phyloP scores from a whole-genome alignment of 371 early-diverging fungal species.

The Dinochytrium kinnereticum region DNA sequence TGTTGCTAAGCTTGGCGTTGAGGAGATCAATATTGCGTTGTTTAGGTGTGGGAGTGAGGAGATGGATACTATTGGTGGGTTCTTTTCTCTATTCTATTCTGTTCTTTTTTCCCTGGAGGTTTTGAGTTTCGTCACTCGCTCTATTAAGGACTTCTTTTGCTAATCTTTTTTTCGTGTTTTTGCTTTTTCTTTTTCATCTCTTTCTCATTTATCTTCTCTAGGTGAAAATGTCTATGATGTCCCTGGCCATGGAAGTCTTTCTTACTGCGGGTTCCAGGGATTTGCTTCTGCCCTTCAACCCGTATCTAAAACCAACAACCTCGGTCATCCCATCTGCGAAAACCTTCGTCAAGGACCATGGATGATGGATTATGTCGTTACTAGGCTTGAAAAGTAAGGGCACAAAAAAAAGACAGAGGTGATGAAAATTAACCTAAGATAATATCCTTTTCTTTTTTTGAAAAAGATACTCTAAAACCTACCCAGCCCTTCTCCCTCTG shows the following conservation, averaged over 20 bases:
- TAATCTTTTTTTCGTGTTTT: no score
- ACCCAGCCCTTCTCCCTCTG: conserved; percentile 59
- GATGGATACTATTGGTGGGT: conserved; percentile 61
- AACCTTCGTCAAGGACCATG: conserved; percentile 90
- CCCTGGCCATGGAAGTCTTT: conserved; percentile 77
- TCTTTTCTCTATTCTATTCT: neutral
- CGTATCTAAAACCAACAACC: conserved; percentile 82
- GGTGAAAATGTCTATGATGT: conserved; percentile 84
- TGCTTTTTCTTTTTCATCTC: no score
- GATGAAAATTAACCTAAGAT: no score
- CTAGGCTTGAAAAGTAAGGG: conserved; percentile 72
- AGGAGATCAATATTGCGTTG: conserved; percentile 80
- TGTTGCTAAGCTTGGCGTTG: conserved; percentile 57
- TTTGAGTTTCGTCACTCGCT: no score
- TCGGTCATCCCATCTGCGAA: conserved; percentile 90
- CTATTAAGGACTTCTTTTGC: no score
- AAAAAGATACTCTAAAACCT: conserved; percentile 52
- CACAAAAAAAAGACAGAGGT: no score
- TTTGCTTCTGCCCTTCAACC: conserved; percentile 77
- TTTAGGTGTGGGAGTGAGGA: conserved; percentile 90
- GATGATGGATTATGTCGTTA: conserved; percentile 86
- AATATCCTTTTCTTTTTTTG: no score
- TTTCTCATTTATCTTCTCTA: conserved; percentile 10
- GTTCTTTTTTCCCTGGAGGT: neutral
- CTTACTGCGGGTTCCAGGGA: conserved; percentile 94